Evolutionary conservation across 768 basidiomycete species (phyloP), one percentile per base, ranked within the genome.

Genomic region (Tylopilus sp.): DNA sequence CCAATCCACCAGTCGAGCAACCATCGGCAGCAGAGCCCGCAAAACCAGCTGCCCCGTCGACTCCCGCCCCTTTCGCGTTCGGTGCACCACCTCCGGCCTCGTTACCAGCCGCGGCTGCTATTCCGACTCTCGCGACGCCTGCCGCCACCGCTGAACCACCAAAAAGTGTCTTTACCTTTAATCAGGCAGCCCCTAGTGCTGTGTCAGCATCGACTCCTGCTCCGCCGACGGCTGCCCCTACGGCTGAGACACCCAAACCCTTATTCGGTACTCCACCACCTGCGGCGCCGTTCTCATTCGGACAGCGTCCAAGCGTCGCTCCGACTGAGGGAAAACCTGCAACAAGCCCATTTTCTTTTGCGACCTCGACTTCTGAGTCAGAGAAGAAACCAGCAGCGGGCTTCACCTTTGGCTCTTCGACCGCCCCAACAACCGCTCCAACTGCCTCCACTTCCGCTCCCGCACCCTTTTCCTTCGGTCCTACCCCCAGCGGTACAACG

Each of bases 381-480:
- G 65, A 71, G 42, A 71, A 71, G 48, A 76, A 76, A 52, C 55
- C 67, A 11, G 55, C 69, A 14, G 66, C 73, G 11, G 56, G 70
- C 1, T 84, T 82, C 59, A 53, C 65, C 10, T 83, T 83, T 57
- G 76, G 72, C 19, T 54, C 72, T 26, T 59, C 78, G 21, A 54
- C 71, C 19, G 54, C 74, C 1, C 50, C 75, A 31, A 57, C 74
- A 8, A 57, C 73, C 26, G 55, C 73, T 1, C 53, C 74, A 45
- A 46, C 72, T 14, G 54, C 72, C 14, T 45, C 74, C 5, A 40
- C 57, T 21, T 47, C 55, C 8, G 54, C 72, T 16, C 45, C 74
- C 5, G 41, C 57, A 19, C 48, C 55, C 8, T 84, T 84, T 60
- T 69, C 76, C 10, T 87, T 87, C 56, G 75, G 78, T 44, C 63